Evolutionary conservation across 1,284 basidiomycete genomes (phyloP).

Genomic region (Entoloma clypeatum): DNA sequence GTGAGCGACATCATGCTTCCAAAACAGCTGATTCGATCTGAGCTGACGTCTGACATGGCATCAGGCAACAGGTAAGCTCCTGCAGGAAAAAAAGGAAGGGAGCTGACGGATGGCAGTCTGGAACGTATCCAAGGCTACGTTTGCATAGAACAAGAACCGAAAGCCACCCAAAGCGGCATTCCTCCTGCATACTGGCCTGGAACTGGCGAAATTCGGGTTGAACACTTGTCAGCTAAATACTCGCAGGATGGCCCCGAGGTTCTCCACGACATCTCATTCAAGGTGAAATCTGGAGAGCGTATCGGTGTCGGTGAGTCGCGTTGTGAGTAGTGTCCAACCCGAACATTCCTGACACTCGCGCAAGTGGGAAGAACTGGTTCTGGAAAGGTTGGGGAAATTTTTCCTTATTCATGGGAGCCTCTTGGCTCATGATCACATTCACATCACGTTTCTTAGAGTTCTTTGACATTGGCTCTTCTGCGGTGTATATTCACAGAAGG

Average conservation of each 20-base stretch:
- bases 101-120: constrained; percentile 38
- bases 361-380: constrained; percentile 71
- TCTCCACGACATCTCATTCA: constrained; percentile 52
- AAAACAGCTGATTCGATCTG: too few relatives aligned
- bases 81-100: not conserved
- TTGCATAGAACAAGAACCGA: constrained; percentile 68
- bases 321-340: not conserved
- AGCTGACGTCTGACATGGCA: not conserved
- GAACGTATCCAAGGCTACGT: constrained; percentile 76
- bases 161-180: constrained; percentile 41
- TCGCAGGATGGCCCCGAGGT: constrained; percentile 48
- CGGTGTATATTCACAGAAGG: constrained; percentile 57
- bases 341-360: constrained; percentile 4
- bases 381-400: constrained; percentile 51
- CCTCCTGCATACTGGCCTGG: constrained; percentile 81
- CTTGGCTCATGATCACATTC: constrained; percentile 32
- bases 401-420: constrained; percentile 34
- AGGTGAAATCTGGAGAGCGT: constrained; percentile 55
- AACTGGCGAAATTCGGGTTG: constrained; percentile 62
- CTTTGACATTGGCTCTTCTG: constrained; percentile 49
- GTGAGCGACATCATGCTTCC: constrained; percentile 27
- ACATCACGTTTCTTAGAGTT: constrained; percentile 33
- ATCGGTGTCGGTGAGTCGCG: constrained; percentile 50
- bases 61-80: constrained; percentile 45
- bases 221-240: constrained; percentile 59